A percentile compares a stretch with the other conserved stretches of the same genome.
phyloP scores from a whole-genome alignment of 345 rosid species.

The Boechera stricta region DNA sequence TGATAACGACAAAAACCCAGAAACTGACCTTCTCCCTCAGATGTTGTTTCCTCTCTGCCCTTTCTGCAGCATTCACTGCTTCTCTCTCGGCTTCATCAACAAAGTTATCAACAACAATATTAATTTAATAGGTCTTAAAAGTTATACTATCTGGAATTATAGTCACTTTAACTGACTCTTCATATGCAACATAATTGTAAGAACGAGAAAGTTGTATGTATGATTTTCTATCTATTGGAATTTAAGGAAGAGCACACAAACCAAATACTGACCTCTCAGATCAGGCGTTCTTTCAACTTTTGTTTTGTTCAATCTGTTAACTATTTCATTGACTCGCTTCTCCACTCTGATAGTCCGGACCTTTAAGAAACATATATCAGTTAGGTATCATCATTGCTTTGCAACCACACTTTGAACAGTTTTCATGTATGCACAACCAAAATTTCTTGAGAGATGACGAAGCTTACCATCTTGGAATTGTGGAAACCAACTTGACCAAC shows the following conservation, averaged over 20 bases:
- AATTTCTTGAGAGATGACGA: slow-evolving; percentile 8
- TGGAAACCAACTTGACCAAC: slow-evolving; percentile 99
- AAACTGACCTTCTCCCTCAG: slow-evolving; percentile 82
- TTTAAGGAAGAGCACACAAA: slow-evolving; percentile 14
- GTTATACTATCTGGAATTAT: background rate
- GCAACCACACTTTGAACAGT: background rate
- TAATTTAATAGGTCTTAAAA: background rate
- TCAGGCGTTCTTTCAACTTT: slow-evolving; percentile 93
- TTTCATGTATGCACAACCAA: slow-evolving; percentile 18
- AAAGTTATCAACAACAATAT: slow-evolving; percentile 11
- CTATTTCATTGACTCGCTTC: slow-evolving; percentile 88
- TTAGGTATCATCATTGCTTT: slow-evolving; percentile 15
- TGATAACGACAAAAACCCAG: slow-evolving; percentile 1
- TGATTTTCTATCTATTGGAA: background rate
- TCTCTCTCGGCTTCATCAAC: slow-evolving; percentile 85
- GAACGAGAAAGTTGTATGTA: background rate
- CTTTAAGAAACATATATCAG: slow-evolving; percentile 47
- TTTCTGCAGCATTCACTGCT: slow-evolving; percentile 85
- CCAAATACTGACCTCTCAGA: slow-evolving; percentile 67
- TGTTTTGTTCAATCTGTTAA: slow-evolving; percentile 92
- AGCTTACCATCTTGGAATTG: slow-evolving; percentile 80
- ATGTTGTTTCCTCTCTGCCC: slow-evolving; percentile 86
- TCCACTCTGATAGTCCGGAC: slow-evolving; percentile 92
- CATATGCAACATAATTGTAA: background rate
- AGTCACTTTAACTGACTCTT: background rate